These are phyloP conservation scores for Russula griseocarnosa DNA, from an alignment of 768 basidiomycete species.

Conservation along the genomic window DNA sequence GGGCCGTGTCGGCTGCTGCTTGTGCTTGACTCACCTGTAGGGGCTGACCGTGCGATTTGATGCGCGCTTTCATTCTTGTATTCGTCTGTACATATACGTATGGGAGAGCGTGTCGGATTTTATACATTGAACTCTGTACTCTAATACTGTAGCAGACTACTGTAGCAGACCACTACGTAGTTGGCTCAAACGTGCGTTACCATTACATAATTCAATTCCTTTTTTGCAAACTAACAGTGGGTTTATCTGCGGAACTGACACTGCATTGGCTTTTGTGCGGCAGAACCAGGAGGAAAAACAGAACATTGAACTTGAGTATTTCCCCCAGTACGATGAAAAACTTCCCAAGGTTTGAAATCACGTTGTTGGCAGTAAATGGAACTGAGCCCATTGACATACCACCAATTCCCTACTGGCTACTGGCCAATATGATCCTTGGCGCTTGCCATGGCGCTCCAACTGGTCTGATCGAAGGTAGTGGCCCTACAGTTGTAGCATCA, in stretches of 20 bases:
- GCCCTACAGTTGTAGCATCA: neutral
- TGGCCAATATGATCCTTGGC: neutral
- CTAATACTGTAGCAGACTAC: neutral
- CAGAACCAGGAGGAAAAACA: neutral
- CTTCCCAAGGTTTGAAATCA: no score
- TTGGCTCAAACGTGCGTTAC: neutral
- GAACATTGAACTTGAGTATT: no score
- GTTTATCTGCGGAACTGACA: neutral
- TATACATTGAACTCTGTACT: conserved; percentile 7
- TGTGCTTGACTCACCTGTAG: neutral
- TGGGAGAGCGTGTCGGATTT: neutral
- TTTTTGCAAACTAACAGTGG: neutral
- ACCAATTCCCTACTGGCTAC: neutral
- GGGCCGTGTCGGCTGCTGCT: neutral
- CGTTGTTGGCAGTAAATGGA: neutral
- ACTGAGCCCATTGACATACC: neutral
- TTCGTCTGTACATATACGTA: conserved; percentile 1
- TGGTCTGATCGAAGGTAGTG: neutral
- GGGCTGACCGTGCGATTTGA: conserved; percentile 1
- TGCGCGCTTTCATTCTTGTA: neutral
- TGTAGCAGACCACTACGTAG: no score
- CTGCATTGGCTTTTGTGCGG: neutral
- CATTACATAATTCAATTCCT: conserved; percentile 9
- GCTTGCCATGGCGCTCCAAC: neutral
- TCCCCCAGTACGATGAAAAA: no score